A percentile compares a stretch with the other conserved stretches of the same genome.
Evolutionary conservation across 75 land plant genomes (phyloP).

Genomic region (Selaginella tamariscina): DNA sequence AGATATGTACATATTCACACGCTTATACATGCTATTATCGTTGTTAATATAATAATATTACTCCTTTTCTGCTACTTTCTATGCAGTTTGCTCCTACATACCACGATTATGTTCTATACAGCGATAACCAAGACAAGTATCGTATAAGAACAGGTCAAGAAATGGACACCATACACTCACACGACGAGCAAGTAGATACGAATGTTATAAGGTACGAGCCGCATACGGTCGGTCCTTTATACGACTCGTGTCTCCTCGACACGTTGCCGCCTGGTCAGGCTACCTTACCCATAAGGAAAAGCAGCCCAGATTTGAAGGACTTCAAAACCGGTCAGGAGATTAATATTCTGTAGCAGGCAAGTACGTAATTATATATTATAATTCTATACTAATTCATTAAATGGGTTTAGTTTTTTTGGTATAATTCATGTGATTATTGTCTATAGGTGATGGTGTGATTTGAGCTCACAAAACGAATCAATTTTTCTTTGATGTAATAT

Average conservation of each 20-base stretch:
- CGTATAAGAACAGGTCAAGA: constrained; percentile 76
- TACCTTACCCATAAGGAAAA: background rate
- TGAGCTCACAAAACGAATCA: too few species aligned
- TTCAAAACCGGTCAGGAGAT: too few species aligned
- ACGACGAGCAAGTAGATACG: background rate
- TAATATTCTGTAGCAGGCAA: too few species aligned
- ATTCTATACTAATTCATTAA: too few species aligned
- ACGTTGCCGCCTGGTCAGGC: background rate
- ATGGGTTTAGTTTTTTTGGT: too few species aligned
- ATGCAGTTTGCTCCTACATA: constrained; percentile 98
- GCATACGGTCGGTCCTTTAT: background rate
- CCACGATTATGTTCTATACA: constrained; percentile 92
- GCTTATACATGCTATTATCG: too few species aligned
- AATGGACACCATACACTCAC: constrained; percentile 61
- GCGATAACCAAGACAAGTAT: constrained; percentile 70
- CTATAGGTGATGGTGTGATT: too few species aligned
- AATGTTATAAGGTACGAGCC: background rate
- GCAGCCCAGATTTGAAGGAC: background rate
- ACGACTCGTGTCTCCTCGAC: background rate
- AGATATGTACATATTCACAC: too few species aligned
- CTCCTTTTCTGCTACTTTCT: background rate
- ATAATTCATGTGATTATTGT: too few species aligned
- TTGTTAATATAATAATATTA: too few species aligned
- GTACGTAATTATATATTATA: too few species aligned
- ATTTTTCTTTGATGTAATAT: too few species aligned